Percentiles rank a stretch among this genome's conserved stretches.
phyloP scores from a whole-genome alignment of 2,329 filamentous ascomycete genomes.

The Neocatenulostroma microsporum region DNA sequence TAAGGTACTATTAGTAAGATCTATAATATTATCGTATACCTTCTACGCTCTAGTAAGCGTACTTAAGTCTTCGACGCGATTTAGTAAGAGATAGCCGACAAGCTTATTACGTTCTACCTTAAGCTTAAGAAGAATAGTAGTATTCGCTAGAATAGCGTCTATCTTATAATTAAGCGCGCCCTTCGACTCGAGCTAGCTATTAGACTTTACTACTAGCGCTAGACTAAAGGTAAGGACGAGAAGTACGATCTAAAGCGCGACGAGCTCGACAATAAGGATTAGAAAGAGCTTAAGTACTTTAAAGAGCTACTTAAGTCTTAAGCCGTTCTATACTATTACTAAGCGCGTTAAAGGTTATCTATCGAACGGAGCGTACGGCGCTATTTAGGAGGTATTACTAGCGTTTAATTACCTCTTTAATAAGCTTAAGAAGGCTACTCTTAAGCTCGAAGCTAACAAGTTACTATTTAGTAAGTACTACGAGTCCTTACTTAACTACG shows the following conservation, averaged over 20 bases:
- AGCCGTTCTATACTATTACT: constrained; percentile 5
- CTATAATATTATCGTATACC: constrained; percentile 7
- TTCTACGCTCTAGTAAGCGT: constrained; percentile 1
- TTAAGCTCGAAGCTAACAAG: neutral
- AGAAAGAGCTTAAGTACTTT: constrained; percentile 6
- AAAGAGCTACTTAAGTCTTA: constrained; percentile 5
- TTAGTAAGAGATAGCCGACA: constrained; percentile 2
- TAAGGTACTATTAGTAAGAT: constrained; percentile 8
- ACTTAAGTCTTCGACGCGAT: constrained; percentile 1
- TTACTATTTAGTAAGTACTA: constrained; percentile 4
- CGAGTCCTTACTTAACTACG: neutral
- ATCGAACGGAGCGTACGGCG: constrained; percentile 1
- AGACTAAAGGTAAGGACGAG: neutral
- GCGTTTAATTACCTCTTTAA: constrained; percentile 7
- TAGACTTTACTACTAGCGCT: constrained; percentile 2
- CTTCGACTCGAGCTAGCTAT: constrained; percentile 3
- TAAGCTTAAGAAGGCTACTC: neutral
- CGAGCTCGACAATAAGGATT: constrained; percentile 4
- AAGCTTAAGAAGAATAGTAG: constrained; percentile 4
- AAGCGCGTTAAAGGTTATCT: constrained; percentile 5
- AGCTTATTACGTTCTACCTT: constrained; percentile 3
- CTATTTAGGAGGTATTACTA: constrained; percentile 5
- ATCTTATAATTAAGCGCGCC: constrained; percentile 4
- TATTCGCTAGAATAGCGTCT: constrained; percentile 6
- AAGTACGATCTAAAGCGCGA: constrained; percentile 2